Percentiles rank a stretch among this genome's conserved stretches.
These are phyloP conservation scores for Mercurialis annua DNA, from an alignment of 345 rosid species.

Conservation along the genomic window DNA sequence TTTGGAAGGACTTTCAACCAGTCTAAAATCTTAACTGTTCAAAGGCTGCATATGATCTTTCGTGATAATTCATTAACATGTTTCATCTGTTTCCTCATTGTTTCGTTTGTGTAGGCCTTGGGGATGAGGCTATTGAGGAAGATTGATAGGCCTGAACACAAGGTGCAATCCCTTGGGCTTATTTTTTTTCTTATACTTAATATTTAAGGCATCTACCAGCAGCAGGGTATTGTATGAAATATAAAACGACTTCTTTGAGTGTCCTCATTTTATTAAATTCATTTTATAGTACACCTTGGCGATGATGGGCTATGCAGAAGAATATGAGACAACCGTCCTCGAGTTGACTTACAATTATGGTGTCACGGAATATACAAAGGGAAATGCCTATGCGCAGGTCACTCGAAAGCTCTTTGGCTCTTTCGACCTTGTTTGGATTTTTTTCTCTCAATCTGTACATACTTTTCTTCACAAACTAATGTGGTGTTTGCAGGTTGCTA, in stretches of 20 bases:
- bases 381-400: slow-evolving; percentile 92
- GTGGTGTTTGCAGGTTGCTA: slow-evolving; percentile 47
- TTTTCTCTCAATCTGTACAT: neutral
- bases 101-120: slow-evolving; percentile 52
- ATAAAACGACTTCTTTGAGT: neutral
- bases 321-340: slow-evolving; percentile 69
- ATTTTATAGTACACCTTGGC: slow-evolving; percentile 66
- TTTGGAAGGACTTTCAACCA: neutral
- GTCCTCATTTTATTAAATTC: slow-evolving; percentile 5
- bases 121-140: slow-evolving; percentile 80
- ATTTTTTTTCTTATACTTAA: neutral
- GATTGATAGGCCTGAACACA: slow-evolving; percentile 68
- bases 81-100: neutral
- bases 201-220: neutral
- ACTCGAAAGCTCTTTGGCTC: no score
- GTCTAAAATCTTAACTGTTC: neutral
- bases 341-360: slow-evolving; percentile 83
- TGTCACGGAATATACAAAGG: slow-evolving; percentile 89
- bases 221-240: neutral
- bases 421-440: neutral
- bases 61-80: neutral
- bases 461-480: neutral
- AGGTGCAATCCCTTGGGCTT: slow-evolving; percentile 38
- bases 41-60: neutral
- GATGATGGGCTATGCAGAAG: slow-evolving; percentile 88